phyloP scores from a whole-genome alignment of 139 green algal genomes.

The Chlorella sp. region DNA sequence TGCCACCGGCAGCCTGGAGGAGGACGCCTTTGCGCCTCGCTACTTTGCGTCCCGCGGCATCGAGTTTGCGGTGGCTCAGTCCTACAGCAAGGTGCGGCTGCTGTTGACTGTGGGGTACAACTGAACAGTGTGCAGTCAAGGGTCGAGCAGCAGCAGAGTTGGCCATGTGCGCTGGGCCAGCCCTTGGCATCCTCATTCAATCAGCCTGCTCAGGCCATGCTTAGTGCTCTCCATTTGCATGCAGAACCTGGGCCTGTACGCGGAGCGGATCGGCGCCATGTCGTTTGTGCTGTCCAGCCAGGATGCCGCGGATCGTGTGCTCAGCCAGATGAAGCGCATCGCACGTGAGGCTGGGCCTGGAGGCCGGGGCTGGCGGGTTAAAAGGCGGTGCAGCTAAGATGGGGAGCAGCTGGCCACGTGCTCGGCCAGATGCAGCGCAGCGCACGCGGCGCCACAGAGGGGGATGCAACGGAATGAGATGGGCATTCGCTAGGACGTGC shows the following conservation, averaged over 20 bases:
- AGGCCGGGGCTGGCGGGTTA: too few species aligned
- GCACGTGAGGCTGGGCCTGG: constrained; percentile 47
- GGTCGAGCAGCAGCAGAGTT: too few species aligned
- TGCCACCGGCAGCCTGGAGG: constrained; percentile 89
- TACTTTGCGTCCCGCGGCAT: constrained; percentile 91
- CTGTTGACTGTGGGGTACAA: too few species aligned
- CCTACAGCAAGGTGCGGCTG: constrained; percentile 14
- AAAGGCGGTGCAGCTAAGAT: constrained; percentile 59
- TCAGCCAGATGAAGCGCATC: constrained; percentile 96
- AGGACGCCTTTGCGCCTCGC: constrained; percentile 90
- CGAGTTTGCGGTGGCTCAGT: constrained; percentile 89
- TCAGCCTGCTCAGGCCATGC: too few species aligned
- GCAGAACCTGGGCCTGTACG: constrained; percentile 98
- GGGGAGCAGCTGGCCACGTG: constrained; percentile 71
- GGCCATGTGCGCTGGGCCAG: too few species aligned
- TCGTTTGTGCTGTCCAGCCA: constrained; percentile 78
- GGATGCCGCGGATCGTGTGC: constrained; percentile 72
- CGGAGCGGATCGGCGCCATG: constrained; percentile 95
- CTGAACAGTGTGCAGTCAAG: too few species aligned
- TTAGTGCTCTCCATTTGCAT: too few species aligned
- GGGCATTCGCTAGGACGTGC: too few species aligned
- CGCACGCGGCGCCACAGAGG: too few species aligned
- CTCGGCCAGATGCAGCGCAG: constrained; percentile 96
- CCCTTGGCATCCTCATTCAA: too few species aligned
- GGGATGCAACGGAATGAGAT: too few species aligned